These are phyloP conservation scores for Coix lacrymajobi DNA, from an alignment of 176 grass and related monocot genomes.

Conservation along the genomic window DNA sequence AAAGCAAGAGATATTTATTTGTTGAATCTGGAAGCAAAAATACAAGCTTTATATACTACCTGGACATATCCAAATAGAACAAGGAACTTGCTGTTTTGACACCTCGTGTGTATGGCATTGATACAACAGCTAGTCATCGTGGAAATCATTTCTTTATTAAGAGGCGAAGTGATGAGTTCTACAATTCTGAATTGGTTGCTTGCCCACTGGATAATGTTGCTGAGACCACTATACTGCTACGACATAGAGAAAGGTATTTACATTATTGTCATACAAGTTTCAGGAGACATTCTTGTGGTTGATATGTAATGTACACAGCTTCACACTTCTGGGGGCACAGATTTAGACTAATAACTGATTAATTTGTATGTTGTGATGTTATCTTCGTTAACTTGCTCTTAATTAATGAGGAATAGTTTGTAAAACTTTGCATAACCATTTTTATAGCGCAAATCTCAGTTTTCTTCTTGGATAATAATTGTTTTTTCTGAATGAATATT, in stretches of 20 bases:
- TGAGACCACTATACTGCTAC: slow-evolving; percentile 67
- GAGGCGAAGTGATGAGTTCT: slow-evolving; percentile 77
- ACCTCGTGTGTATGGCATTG: slow-evolving; percentile 63
- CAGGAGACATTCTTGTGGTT: slow-evolving; percentile 5
- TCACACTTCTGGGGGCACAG: background rate
- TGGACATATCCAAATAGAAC: slow-evolving; percentile 55
- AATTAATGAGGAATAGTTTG: background rate
- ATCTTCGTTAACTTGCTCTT: background rate
- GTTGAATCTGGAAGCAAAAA: slow-evolving; percentile 88
- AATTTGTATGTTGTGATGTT: background rate
- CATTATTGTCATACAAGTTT: background rate
- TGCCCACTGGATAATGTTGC: slow-evolving; percentile 80
- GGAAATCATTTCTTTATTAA: slow-evolving; percentile 87
- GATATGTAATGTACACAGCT: background rate
- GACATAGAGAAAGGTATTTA: slow-evolving; percentile 87
- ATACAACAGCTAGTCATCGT: slow-evolving; percentile 72
- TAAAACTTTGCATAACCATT: background rate
- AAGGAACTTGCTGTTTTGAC: slow-evolving; percentile 69
- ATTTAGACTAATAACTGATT: background rate
- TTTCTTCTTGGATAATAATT: background rate
- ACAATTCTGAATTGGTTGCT: slow-evolving; percentile 85
- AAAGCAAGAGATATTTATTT: slow-evolving; percentile 93
- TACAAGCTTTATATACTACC: slow-evolving; percentile 65
- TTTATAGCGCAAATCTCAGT: background rate
- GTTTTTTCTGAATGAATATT: background rate